Percentiles rank a stretch among this genome's conserved stretches.
phyloP scores from a whole-genome alignment of 306 rosid species.

The Cucurbita pepo region DNA sequence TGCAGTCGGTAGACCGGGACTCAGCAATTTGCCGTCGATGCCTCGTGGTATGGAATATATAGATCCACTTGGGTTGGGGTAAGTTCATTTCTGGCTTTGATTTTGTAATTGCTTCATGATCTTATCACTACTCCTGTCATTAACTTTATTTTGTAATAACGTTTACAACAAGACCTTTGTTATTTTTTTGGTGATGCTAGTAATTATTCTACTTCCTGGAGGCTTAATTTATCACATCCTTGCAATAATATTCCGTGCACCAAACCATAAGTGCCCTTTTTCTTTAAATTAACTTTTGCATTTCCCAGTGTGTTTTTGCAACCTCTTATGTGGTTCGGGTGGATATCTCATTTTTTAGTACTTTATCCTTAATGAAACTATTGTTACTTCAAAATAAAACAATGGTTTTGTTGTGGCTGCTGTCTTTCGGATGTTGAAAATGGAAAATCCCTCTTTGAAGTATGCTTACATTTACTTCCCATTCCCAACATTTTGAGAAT shows the following conservation, averaged over 20 bases:
- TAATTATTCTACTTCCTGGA: background rate
- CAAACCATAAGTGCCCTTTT: background rate
- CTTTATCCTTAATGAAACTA: background rate
- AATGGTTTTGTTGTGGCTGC: background rate
- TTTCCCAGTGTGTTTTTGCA: background rate
- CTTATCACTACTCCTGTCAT: background rate
- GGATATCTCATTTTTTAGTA: background rate
- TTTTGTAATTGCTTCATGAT: constrained; percentile 2
- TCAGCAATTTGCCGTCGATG: constrained; percentile 54
- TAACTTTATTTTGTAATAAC: constrained; percentile 2
- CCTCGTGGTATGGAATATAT: constrained; percentile 97
- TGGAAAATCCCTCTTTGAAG: background rate
- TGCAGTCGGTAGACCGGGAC: constrained; percentile 38
- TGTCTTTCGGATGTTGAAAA: background rate
- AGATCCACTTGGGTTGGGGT: constrained; percentile 96
- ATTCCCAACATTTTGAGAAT: background rate
- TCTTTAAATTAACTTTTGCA: background rate
- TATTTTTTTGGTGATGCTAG: background rate
- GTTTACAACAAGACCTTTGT: background rate
- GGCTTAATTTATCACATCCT: background rate
- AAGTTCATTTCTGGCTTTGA: constrained; percentile 15
- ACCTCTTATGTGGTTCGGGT: background rate
- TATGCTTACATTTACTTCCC: background rate
- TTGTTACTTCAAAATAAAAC: background rate
- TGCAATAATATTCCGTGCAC: background rate